Conservation (phyloP, 768 basidiomycete species). For the Rhodotorula diobovata region DNA sequence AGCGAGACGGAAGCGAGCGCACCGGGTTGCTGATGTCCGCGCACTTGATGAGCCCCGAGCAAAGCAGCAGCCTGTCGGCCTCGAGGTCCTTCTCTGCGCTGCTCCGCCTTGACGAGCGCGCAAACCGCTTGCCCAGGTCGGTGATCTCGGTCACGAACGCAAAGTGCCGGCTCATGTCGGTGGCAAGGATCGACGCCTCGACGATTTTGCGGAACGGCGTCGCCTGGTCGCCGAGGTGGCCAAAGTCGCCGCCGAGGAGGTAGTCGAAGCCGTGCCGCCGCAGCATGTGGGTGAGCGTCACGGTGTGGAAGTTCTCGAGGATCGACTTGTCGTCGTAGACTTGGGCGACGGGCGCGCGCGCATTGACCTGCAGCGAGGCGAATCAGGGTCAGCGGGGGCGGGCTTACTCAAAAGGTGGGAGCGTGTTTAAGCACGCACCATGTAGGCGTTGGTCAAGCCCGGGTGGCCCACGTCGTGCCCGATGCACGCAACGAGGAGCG, state of each 20-base stretch:
- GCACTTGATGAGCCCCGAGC: constrained; percentile 90
- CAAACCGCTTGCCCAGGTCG: constrained; percentile 48
- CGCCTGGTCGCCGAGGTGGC: constrained; percentile 22
- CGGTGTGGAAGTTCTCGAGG: constrained; percentile 58
- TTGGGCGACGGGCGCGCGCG: constrained; percentile 76
- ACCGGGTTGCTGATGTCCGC: constrained; percentile 99
- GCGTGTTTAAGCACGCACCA: constrained; percentile 66
- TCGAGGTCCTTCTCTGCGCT: constrained; percentile 27
- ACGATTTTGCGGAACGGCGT: constrained; percentile 65
- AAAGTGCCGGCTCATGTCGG: constrained; percentile 88
- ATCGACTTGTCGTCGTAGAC: constrained; percentile 86
- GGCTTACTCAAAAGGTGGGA: not conserved
- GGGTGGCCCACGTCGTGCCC: constrained; percentile 98
- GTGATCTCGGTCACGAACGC: constrained; percentile 71
- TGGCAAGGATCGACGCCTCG: constrained; percentile 77
- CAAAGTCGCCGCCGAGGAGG: constrained; percentile 40
- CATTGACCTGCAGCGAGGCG: constrained; percentile 68
- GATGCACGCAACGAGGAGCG: constrained; percentile 82
- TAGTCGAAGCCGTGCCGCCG: constrained; percentile 39
- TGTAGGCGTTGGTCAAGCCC: constrained; percentile 85
- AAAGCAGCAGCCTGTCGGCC: constrained; percentile 63
- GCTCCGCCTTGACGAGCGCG: constrained; percentile 43
- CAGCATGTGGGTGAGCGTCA: constrained; percentile 44
- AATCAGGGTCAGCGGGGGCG: not conserved
- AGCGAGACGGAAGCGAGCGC: constrained; percentile 47